Evolutionary conservation across 129 eudicot species (phyloP), one percentile per base, ranked within the genome.

Genomic region (Flaveria sonorensis): DNA sequence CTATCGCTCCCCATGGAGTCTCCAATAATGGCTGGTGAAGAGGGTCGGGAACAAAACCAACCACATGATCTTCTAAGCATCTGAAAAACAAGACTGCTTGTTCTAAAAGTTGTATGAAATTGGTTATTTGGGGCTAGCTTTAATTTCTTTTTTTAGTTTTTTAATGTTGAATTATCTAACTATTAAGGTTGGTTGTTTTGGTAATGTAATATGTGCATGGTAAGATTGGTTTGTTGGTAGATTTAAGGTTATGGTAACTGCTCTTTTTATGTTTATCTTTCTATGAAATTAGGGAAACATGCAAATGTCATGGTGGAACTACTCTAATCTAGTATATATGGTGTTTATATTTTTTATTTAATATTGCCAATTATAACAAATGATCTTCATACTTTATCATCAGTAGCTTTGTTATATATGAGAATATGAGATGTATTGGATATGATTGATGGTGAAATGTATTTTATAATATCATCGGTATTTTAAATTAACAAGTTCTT

Each of bases 31-130:
- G 81, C 32, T 26, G 68, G 78, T 20, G 77, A 72, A 72, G 86
- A 83, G 13, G 23, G 81, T 13, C 84, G 77, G 78, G 84, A 81
- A 42, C 83, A 79, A 9, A 74, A 71, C 48, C 88, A 83, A 73
- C 72, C 83, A 45, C 88, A 87, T 8, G 98, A 89, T 79, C 98
- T 93, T 77, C 88, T 91, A 61, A 89, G 97, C 87, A 93, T 93
- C 7, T 93, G 79, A 86, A 46, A 52, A 52, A 61, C 32, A 60
- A 70, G 70, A 57, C 24, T 46, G 48, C 18, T 72, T 51, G 74
- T 23, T 63, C 48, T 48, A 3, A 68, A 62, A 30, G 80, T n/a
- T 39, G 67, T 81, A 50, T 72, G 75, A 43, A 36, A 56, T 80
- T 73, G 74, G 70, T 77, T 56, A 60, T 42, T 50, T 64, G 57